Base-by-base conservation (phyloP, 1,284 basidiomycete species). In the Clitocybe nebularis region DNA sequence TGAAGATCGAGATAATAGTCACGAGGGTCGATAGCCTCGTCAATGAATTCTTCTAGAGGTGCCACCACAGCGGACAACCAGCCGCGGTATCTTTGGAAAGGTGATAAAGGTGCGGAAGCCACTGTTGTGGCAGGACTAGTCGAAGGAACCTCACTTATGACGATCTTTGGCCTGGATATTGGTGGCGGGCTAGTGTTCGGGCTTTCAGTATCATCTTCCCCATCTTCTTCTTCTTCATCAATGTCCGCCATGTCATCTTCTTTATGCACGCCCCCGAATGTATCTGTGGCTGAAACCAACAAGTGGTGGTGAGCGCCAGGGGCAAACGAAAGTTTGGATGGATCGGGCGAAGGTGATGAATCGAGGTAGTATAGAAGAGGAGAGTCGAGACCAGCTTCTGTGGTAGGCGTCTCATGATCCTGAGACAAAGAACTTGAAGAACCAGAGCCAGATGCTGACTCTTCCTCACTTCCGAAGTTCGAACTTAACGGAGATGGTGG, bases 41-140 rank as follows among this genome's bases (percentile, higher is more conserved):
- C 73, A 52, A 89, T 81, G 57, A 79, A 84, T 22, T 74, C 69
- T 36, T 75, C 71, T 10, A 89, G 61, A 2, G 81, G 82, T 3
- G 67, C 66, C n/a, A 89, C 71, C 6, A 81, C 69, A 10, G 68
- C 69, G 0, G 74, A 73, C 1, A 83, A 63, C 75, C 75, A 75
- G 13, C 71, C 74, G n/a, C 62, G 66, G 48, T 76, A 77, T 5
- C 68, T 63, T 22, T 66, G 67, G 44, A 60, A 62, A 3, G 69
- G 66, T 7, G 67, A 64, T n/a, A 62, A 39, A 0, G 70, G 63
- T n/a, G 41, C 14, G 3, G 51, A 25, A 4, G 57, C 8, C 23
- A 33, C 21, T 23, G 29, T 16, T 11, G 20, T 49, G 14, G 48
- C 7, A 6, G 52, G 45, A 11, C 44, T 51, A 17, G 39, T 14